phyloP scores from a whole-genome alignment of 2,329 filamentous ascomycete species.

The Chrysosporium queenslandicum region DNA sequence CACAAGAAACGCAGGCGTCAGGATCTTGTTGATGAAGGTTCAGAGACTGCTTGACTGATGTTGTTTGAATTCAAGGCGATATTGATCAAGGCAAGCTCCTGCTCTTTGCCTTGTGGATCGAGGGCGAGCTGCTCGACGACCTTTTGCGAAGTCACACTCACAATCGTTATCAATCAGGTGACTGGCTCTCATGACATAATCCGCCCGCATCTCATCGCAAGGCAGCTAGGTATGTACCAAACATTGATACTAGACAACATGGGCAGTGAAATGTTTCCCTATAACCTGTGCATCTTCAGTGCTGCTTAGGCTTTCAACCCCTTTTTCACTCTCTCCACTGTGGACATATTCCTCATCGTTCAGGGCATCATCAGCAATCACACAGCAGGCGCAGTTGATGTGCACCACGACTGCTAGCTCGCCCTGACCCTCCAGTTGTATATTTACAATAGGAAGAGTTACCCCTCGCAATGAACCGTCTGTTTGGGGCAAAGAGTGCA shows the following conservation, averaged over 20 bases:
- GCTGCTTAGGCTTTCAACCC: no score
- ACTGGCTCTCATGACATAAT: not conserved
- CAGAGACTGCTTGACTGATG: not conserved
- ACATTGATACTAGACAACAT: not conserved
- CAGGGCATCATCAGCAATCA: no score
- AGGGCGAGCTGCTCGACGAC: not conserved
- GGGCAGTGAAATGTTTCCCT: not conserved
- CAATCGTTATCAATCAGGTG: not conserved
- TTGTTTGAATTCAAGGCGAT: not conserved
- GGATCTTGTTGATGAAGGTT: not conserved
- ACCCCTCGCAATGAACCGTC: constrained; percentile 65
- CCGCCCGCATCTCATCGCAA: not conserved
- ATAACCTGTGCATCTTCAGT: no score
- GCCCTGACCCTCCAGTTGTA: not conserved
- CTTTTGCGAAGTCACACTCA: no score
- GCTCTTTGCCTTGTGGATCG: not conserved
- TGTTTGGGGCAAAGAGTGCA: constrained; percentile 81
- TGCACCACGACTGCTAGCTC: no score
- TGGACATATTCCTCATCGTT: no score
- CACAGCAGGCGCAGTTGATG: no score
- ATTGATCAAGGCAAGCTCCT: not conserved
- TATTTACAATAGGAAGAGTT: constrained; percentile 13
- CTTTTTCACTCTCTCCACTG: no score
- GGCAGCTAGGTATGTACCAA: not conserved
- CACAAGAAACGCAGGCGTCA: not conserved